Base-by-base conservation (phyloP, 352 stramenopile species). In the Detonula confervacea region DNA sequence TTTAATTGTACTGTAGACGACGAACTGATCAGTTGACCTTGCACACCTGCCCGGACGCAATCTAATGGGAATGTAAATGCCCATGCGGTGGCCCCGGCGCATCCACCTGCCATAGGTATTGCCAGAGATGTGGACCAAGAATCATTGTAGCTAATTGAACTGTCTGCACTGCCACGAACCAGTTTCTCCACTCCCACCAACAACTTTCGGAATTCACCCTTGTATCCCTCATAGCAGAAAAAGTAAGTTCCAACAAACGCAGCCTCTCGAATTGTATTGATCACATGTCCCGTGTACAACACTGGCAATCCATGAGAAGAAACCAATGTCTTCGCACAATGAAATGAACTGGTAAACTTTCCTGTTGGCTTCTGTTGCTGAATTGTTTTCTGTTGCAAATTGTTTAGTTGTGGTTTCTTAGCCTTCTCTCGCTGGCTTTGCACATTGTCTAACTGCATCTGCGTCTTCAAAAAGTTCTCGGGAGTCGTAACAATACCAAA, bases 391-490 rank as follows among this genome's bases (percentile, higher is more conserved):
- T 81, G 46, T 42, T 51, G 27, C 14, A 30, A 33, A 59, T 69
- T 11, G 7, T 25, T 54, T 65, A 12, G 27, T 25, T 57, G 33
- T 25, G 33, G 35, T 61, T 76, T 73, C n/a, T 57, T 77, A n/a
- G n/a, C n/a, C 56, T 54, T 79, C 25, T 68, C 77, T 30, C 56
- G 54, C 44, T 83, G 37, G 30, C 47, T 65, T 33, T 73, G 69
- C 1, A 86, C 73, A 73, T 86, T 86, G 51, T 86, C 78, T 22
- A 86, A 57, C 52, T 86, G 78, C 78, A 86, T 86, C 14, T 86
- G 78, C 22, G 78, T 86, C 69, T 93, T 94, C 27, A 92, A 73
- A 27, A 94, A 80, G 78, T 94, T 92, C 68, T 94, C 89, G 1
- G 89, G 68, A 29, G 89, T 94, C 8, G 87, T 91, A 8, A 94